Conservation (phyloP, 2,329 filamentous ascomycete genomes). For the Colletotrichum chlorophyti region DNA sequence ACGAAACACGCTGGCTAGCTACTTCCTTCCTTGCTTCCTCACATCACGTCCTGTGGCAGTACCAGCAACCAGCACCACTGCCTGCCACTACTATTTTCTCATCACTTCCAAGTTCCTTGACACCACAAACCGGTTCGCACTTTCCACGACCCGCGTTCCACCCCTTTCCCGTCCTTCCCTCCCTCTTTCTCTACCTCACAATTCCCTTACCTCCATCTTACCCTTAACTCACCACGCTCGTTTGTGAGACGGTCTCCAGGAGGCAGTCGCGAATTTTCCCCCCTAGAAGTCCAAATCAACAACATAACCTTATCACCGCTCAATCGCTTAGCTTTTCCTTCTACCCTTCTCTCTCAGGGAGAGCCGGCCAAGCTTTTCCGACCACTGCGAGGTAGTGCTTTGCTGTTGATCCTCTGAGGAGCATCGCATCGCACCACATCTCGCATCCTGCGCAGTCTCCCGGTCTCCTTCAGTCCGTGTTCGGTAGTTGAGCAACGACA, state of each 20-base stretch:
- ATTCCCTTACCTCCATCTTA: slow-evolving; percentile 4
- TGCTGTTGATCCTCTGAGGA: not conserved
- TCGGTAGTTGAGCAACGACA: not conserved
- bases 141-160: slow-evolving; percentile 18
- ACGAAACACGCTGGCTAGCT: too few species aligned
- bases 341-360: not conserved
- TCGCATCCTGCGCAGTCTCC: not conserved
- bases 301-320: not conserved
- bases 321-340: slow-evolving; percentile 14
- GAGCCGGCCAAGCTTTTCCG: slow-evolving; percentile 6
- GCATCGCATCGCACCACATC: not conserved
- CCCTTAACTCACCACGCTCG: slow-evolving; percentile 24
- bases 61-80: not conserved
- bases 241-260: slow-evolving; percentile 12
- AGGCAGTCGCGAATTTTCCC: slow-evolving; percentile 23
- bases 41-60: slow-evolving; percentile 21
- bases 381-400: not conserved
- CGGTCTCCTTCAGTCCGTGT: not conserved
- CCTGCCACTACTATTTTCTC: not conserved
- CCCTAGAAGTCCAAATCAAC: not conserved
- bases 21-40: too few species aligned
- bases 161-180: slow-evolving; percentile 26
- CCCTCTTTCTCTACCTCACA: too few species aligned
- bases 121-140: slow-evolving; percentile 11
- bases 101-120: slow-evolving; percentile 5